Conservation (phyloP, 108 stramenopile species). For the Pseudonitzschia delicatissima region DNA sequence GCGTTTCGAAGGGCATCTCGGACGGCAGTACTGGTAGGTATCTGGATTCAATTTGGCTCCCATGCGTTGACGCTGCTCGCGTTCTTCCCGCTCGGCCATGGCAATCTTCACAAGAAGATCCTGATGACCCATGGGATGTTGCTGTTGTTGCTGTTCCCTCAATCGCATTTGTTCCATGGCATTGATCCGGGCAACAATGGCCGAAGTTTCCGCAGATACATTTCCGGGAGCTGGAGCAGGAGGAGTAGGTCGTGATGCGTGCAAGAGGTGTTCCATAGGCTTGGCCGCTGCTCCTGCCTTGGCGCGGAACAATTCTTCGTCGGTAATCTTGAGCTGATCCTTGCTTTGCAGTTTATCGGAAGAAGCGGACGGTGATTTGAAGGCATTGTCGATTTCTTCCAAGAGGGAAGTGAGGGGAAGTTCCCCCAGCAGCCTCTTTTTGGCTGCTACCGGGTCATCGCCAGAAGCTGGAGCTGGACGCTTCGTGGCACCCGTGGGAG, state of each 20-base stretch:
- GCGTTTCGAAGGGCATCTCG: neutral
- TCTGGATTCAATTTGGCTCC: too few species aligned
- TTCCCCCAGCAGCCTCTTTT: neutral
- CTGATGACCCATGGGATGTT: neutral
- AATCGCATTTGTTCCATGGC: neutral
- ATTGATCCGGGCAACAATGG: neutral
- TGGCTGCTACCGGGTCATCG: neutral
- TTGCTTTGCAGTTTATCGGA: neutral
- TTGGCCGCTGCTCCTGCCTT: neutral
- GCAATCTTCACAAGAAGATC: neutral
- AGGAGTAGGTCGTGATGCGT: neutral
- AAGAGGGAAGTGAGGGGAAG: neutral
- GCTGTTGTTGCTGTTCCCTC: neutral
- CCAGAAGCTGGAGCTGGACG: too few species aligned
- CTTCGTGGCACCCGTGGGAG: too few species aligned
- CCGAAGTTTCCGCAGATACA: neutral
- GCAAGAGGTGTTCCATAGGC: neutral
- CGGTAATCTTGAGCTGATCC: neutral
- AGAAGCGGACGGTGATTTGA: neutral
- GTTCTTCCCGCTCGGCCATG: neutral
- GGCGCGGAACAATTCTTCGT: neutral
- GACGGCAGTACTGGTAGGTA: neutral
- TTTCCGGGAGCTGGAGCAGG: neutral
- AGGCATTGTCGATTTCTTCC: conserved; percentile 6
- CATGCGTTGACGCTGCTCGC: neutral